phyloP scores from a whole-genome alignment of 805 yeast species.

The Starmerella davenportii region DNA sequence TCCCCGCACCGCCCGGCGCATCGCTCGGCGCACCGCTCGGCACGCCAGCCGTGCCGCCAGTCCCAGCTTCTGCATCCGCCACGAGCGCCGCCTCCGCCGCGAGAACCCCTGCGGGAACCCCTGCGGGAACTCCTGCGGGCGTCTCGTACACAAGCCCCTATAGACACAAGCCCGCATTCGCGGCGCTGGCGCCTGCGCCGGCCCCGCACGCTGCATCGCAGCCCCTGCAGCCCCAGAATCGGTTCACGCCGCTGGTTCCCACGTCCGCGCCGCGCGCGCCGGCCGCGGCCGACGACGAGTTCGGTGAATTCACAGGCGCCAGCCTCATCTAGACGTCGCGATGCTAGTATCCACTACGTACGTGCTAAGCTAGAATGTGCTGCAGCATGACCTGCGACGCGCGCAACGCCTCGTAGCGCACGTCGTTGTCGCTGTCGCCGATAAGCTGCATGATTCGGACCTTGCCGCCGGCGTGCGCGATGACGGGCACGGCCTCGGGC shows the following conservation, averaged over 20 bases:
- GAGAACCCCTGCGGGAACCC: neutral
- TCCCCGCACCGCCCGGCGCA: neutral
- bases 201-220: neutral
- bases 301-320: conserved; percentile 3
- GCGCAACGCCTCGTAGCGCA: conserved; percentile 84
- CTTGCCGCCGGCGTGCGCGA: conserved; percentile 46
- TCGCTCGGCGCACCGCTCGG: neutral
- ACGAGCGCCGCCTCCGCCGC: too few relatives aligned
- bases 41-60: neutral
- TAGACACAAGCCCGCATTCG: neutral
- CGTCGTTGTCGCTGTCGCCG: conserved; percentile 64
- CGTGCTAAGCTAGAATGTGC: conserved; percentile 41
- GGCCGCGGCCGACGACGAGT: conserved; percentile 1
- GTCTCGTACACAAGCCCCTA: too few relatives aligned
- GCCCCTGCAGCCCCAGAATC: neutral
- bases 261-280: too few relatives aligned
- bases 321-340: too few relatives aligned
- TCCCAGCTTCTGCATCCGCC: neutral
- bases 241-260: neutral
- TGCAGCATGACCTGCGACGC: conserved; percentile 91
- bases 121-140: too few relatives aligned
- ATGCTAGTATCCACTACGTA: too few relatives aligned
- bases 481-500: conserved; percentile 41
- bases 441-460: conserved; percentile 68
- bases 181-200: neutral